phyloP scores from a whole-genome alignment of 2,329 filamentous ascomycete genomes.

The Escovopsis weberi region DNA sequence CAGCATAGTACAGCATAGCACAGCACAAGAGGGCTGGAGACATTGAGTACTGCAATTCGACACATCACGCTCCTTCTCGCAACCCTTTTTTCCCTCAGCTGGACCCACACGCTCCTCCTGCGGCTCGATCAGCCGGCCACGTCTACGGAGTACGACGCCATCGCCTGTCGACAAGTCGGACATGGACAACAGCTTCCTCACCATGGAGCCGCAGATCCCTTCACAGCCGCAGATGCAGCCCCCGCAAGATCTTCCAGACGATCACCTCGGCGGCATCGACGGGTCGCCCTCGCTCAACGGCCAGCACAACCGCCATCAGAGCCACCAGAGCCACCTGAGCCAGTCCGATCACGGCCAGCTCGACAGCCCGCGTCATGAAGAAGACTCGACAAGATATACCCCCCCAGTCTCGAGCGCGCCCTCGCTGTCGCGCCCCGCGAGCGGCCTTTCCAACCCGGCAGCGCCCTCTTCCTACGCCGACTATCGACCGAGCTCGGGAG shows the following conservation, averaged over 20 bases:
- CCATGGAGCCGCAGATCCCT: not conserved
- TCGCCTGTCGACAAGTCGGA: constrained; percentile 38
- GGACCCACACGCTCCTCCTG: constrained; percentile 33
- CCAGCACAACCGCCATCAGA: constrained; percentile 18
- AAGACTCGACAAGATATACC: constrained; percentile 31
- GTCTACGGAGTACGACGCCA: constrained; percentile 9
- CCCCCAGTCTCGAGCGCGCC: constrained; percentile 29
- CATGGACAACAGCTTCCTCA: constrained; percentile 9
- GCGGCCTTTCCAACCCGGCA: constrained; percentile 33
- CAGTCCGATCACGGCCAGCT: constrained; percentile 35
- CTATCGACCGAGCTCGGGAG: constrained; percentile 26
- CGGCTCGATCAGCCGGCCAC: constrained; percentile 8
- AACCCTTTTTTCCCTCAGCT: constrained; percentile 20
- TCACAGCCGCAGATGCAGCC: not conserved
- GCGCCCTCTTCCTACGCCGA: constrained; percentile 27
- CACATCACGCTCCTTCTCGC: not conserved
- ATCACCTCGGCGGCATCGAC: constrained; percentile 35
- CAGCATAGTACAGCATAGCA: too few species aligned
- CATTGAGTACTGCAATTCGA: too few species aligned
- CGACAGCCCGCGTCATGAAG: constrained; percentile 25
- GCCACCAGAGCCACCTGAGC: constrained; percentile 19
- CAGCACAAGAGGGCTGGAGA: too few species aligned
- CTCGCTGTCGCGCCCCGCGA: constrained; percentile 39
- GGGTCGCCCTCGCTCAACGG: constrained; percentile 25
- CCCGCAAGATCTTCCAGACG: constrained; percentile 28